These are phyloP conservation scores for Saksenaea vasiformis DNA, from an alignment of 371 early-diverging fungal species.

Conservation along the genomic window DNA sequence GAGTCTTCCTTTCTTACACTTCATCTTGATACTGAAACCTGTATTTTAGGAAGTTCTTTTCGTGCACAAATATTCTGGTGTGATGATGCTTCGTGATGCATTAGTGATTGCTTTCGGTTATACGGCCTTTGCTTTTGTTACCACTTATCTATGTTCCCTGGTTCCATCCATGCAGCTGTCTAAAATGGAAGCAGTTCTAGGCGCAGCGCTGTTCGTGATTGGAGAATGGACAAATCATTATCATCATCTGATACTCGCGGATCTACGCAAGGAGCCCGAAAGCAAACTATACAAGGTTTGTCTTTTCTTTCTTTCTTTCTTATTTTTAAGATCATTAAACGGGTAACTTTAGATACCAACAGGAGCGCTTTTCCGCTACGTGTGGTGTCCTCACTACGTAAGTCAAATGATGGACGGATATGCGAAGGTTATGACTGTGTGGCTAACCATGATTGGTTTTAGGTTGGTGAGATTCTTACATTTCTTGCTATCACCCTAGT, in stretches of 20 bases:
- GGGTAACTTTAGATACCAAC: slow-evolving; percentile 25
- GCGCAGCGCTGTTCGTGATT: slow-evolving; percentile 18
- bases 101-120: slow-evolving; percentile 26
- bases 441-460: background rate
- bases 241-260: slow-evolving; percentile 36
- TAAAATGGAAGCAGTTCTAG: slow-evolving; percentile 1
- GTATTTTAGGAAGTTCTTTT: slow-evolving; percentile 39
- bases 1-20: slow-evolving; percentile 8
- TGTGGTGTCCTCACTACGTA: slow-evolving; percentile 55
- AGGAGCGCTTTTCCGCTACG: slow-evolving; percentile 29
- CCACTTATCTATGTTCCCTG: slow-evolving; percentile 8
- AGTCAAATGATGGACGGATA: slow-evolving; percentile 7
- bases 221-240: slow-evolving; percentile 36
- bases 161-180: slow-evolving; percentile 1
- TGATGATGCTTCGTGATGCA: slow-evolving; percentile 14
- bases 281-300: slow-evolving; percentile 32
- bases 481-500: slow-evolving; percentile 29
- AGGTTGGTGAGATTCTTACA: slow-evolving; percentile 39
- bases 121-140: slow-evolving; percentile 11
- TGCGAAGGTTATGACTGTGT: background rate
- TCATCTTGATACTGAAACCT: no score
- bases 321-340: background rate
- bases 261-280: slow-evolving; percentile 17
- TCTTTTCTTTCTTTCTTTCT: background rate
- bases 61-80: slow-evolving; percentile 42